phyloP scores from a whole-genome alignment of 2,329 filamentous ascomycete species.

The Cladosporium sp. region DNA sequence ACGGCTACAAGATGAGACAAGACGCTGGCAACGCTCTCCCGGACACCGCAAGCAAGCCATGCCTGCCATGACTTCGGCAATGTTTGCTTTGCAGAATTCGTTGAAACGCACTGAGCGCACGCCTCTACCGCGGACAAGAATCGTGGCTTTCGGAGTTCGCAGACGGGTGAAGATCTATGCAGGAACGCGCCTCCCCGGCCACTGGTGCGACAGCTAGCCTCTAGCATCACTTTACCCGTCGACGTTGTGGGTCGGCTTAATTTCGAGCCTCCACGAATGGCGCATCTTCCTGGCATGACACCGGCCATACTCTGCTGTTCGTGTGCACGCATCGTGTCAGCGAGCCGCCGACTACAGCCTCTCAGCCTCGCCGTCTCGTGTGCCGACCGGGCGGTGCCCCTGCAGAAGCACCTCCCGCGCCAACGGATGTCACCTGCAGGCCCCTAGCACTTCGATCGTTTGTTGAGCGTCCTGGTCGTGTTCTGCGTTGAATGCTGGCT shows the following conservation, averaged over 20 bases:
- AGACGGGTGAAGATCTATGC: not conserved
- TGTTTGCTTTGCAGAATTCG: slow-evolving; percentile 4
- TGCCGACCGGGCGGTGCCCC: not conserved
- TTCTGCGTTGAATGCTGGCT: not conserved
- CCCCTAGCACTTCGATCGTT: not conserved
- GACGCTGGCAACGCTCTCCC: not conserved
- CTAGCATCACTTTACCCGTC: slow-evolving; percentile 1
- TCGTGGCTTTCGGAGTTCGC: slow-evolving; percentile 9
- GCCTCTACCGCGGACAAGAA: slow-evolving; percentile 1
- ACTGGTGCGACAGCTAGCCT: slow-evolving; percentile 8
- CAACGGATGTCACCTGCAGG: not conserved
- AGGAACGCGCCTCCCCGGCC: slow-evolving; percentile 9
- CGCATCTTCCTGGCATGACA: not conserved
- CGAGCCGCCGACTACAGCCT: not conserved
- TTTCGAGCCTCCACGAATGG: slow-evolving; percentile 6
- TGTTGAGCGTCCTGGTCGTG: not conserved
- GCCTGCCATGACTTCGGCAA: slow-evolving; percentile 1
- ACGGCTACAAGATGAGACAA: not conserved
- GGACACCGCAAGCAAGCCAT: not conserved
- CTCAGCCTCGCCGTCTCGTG: not conserved
- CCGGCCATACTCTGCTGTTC: not conserved
- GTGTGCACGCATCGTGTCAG: not conserved
- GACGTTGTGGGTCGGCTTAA: slow-evolving; percentile 5
- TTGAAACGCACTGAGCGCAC: not conserved
- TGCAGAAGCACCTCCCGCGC: slow-evolving; percentile 1